These are phyloP conservation scores for Farysia itapuensis DNA, from an alignment of 1,284 basidiomycete species.

Conservation along the genomic window DNA sequence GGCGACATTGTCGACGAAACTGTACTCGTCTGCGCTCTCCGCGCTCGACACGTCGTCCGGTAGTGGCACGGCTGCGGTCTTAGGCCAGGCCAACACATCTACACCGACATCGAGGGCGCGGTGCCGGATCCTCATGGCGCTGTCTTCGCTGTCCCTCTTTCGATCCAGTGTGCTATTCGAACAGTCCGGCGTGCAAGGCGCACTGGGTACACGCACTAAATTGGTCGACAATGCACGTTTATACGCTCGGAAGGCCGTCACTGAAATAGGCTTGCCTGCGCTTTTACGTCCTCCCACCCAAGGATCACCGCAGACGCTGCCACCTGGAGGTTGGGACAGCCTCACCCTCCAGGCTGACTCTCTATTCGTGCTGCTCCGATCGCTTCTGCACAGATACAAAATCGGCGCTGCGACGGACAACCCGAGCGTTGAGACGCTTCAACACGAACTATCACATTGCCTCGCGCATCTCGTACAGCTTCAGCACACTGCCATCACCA, in stretches of 20 bases:
- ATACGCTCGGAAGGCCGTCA: constrained; percentile 37
- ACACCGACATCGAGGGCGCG: constrained; percentile 37
- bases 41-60: constrained; percentile 30
- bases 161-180: constrained; percentile 26
- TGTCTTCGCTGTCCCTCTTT: constrained; percentile 27
- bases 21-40: constrained; percentile 24
- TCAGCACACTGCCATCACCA: constrained; percentile 11
- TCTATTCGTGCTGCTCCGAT: constrained; percentile 17
- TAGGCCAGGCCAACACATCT: constrained; percentile 37
- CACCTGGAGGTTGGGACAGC: constrained; percentile 38
- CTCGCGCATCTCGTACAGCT: constrained; percentile 11
- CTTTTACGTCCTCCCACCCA: constrained; percentile 12
- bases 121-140: constrained; percentile 19
- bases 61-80: constrained; percentile 5
- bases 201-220: constrained; percentile 19
- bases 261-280: constrained; percentile 37
- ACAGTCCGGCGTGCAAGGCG: constrained; percentile 13
- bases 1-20: constrained; percentile 18
- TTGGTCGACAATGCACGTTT: constrained; percentile 41
- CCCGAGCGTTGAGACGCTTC: constrained; percentile 1
- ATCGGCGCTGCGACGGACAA: constrained; percentile 1
- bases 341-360: constrained; percentile 25
- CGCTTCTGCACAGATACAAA: constrained; percentile 10
- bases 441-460: constrained; percentile 7
- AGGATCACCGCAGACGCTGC: neutral